Base-by-base conservation (phyloP, 2,329 filamentous ascomycete genomes). In the Hymenotorrendiella dingleyae region DNA sequence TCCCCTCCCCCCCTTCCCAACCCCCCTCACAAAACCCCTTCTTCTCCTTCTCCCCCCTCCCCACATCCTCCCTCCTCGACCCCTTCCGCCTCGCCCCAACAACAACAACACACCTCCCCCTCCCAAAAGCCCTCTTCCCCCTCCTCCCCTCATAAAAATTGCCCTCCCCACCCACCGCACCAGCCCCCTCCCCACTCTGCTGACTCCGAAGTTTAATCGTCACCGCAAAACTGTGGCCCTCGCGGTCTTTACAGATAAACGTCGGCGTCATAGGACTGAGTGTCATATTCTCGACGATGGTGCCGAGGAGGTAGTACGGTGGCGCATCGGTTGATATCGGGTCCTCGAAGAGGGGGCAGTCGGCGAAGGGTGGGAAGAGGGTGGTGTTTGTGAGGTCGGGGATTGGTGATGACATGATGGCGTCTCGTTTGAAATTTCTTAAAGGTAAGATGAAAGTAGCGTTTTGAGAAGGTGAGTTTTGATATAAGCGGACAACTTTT, bases 251-350 rank as follows among this genome's bases (percentile, higher is more conserved):
- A 40, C 50, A 50, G 10, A 60, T 57, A 38, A 56, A 60, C 14
- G 57, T 60, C 14, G 57, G 56, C 4, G 49, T 52, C 8, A 26
- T 11, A 2, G 50, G 49, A 4, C 50, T 54, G 6, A 59, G 43
- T 3, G 57, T 59, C 54, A 59, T 59, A 27, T 60, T 54, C 29
- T 59, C 48, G 21, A 38, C 42, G 35, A 59, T 52, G 3, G 54
- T 56, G 21, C 47, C 57, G 6, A 59, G 36, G 10, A 60, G 48
- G 35, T 49, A 54, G 14, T 45, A 42, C 3, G 27, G 23, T 11
- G 19, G 8, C 6, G 19, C n/a, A 17, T 16, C 46, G 38, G 21
- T 40, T 22, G 23, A 12, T 11, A 40, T 20, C 3, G 44, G 32
- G 7, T 39, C 33, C 4, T 44, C 42, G 6, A 22, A 16, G 22